Base-by-base conservation (phyloP, 192 early-diverging fungal genomes). In the Dimargaris xerosporica region DNA sequence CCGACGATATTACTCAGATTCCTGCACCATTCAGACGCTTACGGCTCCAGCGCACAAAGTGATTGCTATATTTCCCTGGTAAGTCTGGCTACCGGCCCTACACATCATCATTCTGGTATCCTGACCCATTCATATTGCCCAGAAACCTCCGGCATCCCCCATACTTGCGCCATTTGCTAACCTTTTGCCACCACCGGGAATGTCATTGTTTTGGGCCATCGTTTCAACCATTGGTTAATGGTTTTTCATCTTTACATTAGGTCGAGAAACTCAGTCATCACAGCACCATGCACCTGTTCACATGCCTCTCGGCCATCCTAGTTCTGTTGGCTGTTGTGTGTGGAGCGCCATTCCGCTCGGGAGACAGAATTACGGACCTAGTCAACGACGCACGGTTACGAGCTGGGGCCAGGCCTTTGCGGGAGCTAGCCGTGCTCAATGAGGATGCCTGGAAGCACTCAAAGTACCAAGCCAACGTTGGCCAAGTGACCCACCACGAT, bases 401-500 rank as follows among this genome's bases (percentile, higher is more conserved):
- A 2, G 46, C 65, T 7, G 62, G 68, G 6, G 66, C 71, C 23
- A 54, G 54, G 26, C 60, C 67, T 2, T 62, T 77, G 47, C n/a
- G 60, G 0, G 42, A 69, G 28, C 67, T 71, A 39, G 72, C 65
- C 5, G 69, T 66, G 1, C 62, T 77, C 61, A 71, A 44, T 19
- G 50, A 63, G 9, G 67, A 69, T 12, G 75, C 75, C n/a, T 44
- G 62, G 39, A 63, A 73, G 62, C 75, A 77, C 69, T 77, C 75
- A 11, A 41, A 44, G 56, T 77, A 77, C 67, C 75, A 77, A 68
- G 66, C 75, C 23, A 52, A 64, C 17, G 44, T 66, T 2, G 30
- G 62, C 44, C 16, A 58, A 39, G 71, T 77, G 67, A 77, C 75
- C 7, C 75, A 77, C 62, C 63, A 48, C 28, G 67, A 77, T 39